Evolutionary conservation across 2,329 filamentous ascomycete species (phyloP).

Genomic region (Epichloe brachyelytri): DNA sequence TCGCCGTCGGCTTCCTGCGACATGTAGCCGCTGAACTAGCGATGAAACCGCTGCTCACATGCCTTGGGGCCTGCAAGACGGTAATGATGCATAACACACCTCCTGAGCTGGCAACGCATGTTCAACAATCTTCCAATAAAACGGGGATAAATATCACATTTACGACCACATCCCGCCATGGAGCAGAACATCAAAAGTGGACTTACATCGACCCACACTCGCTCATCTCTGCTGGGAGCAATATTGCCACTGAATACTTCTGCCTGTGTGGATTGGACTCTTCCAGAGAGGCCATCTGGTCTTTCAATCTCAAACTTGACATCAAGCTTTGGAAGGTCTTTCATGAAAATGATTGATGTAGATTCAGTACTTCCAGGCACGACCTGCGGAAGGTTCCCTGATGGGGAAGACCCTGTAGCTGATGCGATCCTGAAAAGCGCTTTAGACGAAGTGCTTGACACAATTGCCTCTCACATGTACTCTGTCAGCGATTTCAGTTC

Average conservation of each 20-base stretch:
- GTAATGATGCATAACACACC: not conserved
- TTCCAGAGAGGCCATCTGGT: not conserved
- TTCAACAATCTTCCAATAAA: not conserved
- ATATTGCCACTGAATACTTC: not conserved
- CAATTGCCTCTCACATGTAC: too few relatives aligned
- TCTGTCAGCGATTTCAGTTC: not conserved
- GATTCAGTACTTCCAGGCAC: not conserved
- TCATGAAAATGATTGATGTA: not conserved
- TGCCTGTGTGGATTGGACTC: not conserved
- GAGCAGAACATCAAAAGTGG: not conserved
- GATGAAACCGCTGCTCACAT: not conserved
- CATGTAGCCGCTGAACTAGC: not conserved
- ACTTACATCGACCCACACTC: not conserved
- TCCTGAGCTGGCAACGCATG: not conserved
- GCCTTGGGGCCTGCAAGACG: not conserved
- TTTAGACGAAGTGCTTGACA: not conserved
- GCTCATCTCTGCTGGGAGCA: not conserved
- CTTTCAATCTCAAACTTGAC: not conserved
- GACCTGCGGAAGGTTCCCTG: not conserved
- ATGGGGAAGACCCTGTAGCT: not conserved
- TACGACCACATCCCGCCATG: not conserved
- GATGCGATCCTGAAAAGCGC: not conserved
- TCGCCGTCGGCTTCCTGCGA: not conserved
- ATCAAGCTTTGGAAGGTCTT: not conserved
- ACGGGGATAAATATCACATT: not conserved